Conservation (phyloP, 371 early-diverging fungal species). For the Circinella umbellata region DNA sequence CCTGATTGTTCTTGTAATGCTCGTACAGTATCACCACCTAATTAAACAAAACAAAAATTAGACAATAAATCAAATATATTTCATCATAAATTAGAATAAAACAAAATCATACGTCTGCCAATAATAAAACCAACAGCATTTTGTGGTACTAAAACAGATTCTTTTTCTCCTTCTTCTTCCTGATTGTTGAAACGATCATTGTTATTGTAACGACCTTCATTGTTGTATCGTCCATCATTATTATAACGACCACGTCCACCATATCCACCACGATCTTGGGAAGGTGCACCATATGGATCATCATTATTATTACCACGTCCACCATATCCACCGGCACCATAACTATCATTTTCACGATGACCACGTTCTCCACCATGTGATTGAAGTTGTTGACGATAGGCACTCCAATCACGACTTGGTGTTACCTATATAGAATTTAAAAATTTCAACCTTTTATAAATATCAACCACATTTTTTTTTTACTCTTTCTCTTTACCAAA, state of each 20-base stretch:
- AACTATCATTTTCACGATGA: conserved; percentile 9
- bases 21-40: conserved; percentile 89
- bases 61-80: not conserved
- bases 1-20: conserved; percentile 82
- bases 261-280: conserved; percentile 23
- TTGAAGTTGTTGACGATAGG: conserved; percentile 32
- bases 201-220: conserved; percentile 29
- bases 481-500: too few relatives aligned
- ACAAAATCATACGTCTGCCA: conserved; percentile 60
- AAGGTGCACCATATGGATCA: conserved; percentile 10
- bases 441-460: not conserved
- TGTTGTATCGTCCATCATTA: conserved; percentile 23
- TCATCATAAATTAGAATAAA: too few relatives aligned
- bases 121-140: conserved; percentile 83
- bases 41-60: not conserved
- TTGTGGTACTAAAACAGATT: conserved; percentile 70
- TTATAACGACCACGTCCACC: conserved; percentile 24
- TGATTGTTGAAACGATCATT: conserved; percentile 31
- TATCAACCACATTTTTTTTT: too few relatives aligned
- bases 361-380: conserved; percentile 18
- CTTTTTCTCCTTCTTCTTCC: conserved; percentile 32
- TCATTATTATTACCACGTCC: conserved; percentile 13
- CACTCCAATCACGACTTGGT: conserved; percentile 30
- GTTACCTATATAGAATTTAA: conserved; percentile 19
- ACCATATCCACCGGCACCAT: conserved; percentile 6